phyloP scores from a whole-genome alignment of 306 rosid species.

The Lablab purpureus region DNA sequence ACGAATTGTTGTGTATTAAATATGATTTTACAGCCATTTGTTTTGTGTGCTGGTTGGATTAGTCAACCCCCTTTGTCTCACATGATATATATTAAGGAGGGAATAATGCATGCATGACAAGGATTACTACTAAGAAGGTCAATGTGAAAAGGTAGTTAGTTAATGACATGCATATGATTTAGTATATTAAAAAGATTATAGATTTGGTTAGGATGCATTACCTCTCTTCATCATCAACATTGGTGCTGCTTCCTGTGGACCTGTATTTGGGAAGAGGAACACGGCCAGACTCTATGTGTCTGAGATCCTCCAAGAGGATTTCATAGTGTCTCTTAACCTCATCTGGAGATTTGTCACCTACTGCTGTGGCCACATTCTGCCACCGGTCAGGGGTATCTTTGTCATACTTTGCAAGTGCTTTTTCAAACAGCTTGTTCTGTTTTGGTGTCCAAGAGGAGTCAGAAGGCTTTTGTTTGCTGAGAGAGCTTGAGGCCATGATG shows the following conservation, averaged over 20 bases:
- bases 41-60: too few relatives aligned
- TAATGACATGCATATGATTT: not conserved
- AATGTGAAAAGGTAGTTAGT: not conserved
- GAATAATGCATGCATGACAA: conserved; percentile 40
- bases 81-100: not conserved
- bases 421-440: conserved; percentile 69
- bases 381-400: conserved; percentile 70
- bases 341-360: conserved; percentile 57
- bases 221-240: conserved; percentile 55
- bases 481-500: conserved; percentile 68
- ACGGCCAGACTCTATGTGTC: conserved; percentile 61
- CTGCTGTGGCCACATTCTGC: conserved; percentile 68
- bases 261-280: conserved; percentile 66
- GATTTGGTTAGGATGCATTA: conserved; percentile 30
- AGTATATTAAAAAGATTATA: not conserved
- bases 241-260: conserved; percentile 35
- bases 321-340: conserved; percentile 70
- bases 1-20: not conserved
- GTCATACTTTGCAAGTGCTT: conserved; percentile 67
- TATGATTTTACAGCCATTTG: not conserved
- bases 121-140: not conserved
- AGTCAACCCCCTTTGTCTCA: conserved; percentile 2
- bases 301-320: conserved; percentile 66
- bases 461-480: conserved; percentile 47
- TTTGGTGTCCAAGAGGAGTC: conserved; percentile 64